Evolutionary conservation across 257 asterid species (phyloP), one percentile per base, ranked within the genome.

Genomic region (Solanum acaule): DNA sequence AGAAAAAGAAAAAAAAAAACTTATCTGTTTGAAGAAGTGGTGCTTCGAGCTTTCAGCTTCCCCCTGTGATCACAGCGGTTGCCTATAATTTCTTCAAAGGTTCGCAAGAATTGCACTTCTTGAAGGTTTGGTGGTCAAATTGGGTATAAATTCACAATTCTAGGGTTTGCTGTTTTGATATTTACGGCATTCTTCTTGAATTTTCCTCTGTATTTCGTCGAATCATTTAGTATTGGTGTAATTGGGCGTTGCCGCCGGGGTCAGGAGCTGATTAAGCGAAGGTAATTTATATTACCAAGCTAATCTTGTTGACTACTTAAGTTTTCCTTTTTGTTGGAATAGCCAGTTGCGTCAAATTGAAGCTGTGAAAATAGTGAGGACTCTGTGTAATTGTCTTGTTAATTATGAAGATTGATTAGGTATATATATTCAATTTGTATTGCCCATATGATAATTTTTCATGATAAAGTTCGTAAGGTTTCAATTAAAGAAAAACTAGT

Each of bases 211-310:
- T 79, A 49, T 46, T 49, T 81, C 68, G 6, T 49, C 20, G 29
- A 46, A 79, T 79, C 10, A 15, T 25, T 42, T 42, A 27, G 63
- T 27, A 46, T 27, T 79, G 67, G 65, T 44, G 38, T 46, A 79
- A 79, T 79, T 79, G 16, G 22, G 88, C 85, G 14, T 40, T 88
- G 83, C 33, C 87, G 13, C 73, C n/a, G 42, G 84, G 68, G 42
- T 88, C 92, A 85, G 70, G 82, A 88, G 92, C 84, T 88, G 86
- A 87, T 85, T 56, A 71, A 83, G 88, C 70, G 6, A 78, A 78
- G 84, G 84, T 78, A 25, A 78, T 78, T 78, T 1, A 15, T 78
- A 78, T 78, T 42, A 25, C 37, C 63, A n/a, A 42, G 37, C 18
- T 65, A 44, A 20, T 79, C 85, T 79, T 79, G 85, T 42, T 44